Base-by-base conservation (phyloP, 2,329 filamentous ascomycete species). In the Trichoderma simmonsii region DNA sequence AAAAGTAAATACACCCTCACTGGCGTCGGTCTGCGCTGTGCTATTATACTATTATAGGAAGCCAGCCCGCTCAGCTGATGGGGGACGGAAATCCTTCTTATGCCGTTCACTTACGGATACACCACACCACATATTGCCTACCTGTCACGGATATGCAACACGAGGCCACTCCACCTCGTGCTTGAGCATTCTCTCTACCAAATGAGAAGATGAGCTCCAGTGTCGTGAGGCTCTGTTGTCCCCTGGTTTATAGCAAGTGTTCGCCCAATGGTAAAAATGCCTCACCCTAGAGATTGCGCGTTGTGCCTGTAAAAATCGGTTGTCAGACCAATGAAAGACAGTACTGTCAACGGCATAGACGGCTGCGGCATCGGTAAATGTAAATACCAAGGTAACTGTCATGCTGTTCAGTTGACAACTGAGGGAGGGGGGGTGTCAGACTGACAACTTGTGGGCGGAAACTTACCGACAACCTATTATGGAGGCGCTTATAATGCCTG, bases 261-360 rank as follows among this genome's bases (percentile, higher is more conserved):
- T 66, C 21, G 48, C 21, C 63, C 48, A 66, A 66, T 66, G 14
- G 26, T 57, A 57, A 66, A 66, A 66, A 57, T 66, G 30, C 63
- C 63, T 56, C 63, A 36, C 36, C 2, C 30, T 36, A 8, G 61
- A 63, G 28, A 30, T 21, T 63, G 36, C 36, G 28, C 9, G 11
- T 30, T 28, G 43, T 36, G 28, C 21, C 30, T 56, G 30, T 39
- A 32, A 28, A n/a, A 28, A 21, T 24, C 56, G 3, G 48, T 56
- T 57, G 21, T 48, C n/a, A 66, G 28, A 14, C 54, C 28, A 51
- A 66, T n/a, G 14, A 18, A 34, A 54, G 30, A 18, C 39, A 51
- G 26, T 34, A 12, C 26, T 64, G 21, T n/a, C 63, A 21, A 14
- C 48, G 9, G 30, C 24, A 34, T 14, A 66, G 43, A 56, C 56